Evolutionary conservation across 129 eudicot genomes (phyloP), one percentile per base, ranked within the genome.

Genomic region (Artemisia tridentata): DNA sequence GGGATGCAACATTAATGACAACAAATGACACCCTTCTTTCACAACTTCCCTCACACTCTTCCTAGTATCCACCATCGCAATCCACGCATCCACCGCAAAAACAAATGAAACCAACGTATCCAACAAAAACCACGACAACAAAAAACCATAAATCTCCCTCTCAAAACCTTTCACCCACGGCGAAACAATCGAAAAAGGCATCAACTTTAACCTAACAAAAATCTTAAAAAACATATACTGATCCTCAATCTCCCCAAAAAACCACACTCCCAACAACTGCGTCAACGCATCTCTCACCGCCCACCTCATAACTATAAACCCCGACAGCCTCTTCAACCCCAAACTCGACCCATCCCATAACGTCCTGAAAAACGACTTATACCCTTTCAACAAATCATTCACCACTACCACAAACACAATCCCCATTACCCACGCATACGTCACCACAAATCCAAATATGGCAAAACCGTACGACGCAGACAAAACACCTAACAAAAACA

Each of bases 1-100:
- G 11, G 91, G 95, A 69, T 78, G 77, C 46, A 87, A 72, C 95
- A 89, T 80, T 55, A 86, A 69, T 0, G 84, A 72, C 79, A 93
- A 62, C 81, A 93, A 61, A 66, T 85, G 83, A 71, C 90, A 93
- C 21, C 96, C 96, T 87, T 93, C 98, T 67, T 80, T 93, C 1
- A 93, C 86, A 56, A 92, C 87, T 72, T 92, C 95, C 77, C 88
- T 84, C 23, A 92, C 98, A 68, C 95, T 86, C 71, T 87, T 85
- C 66, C 96, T 82, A 2, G 95, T 75, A 70, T 87, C 95, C 45
- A 78, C 96, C 79, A 92, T 85, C 0, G 90, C 91, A 20, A 92
- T 91, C 98, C 98, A 92, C 18, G 96, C 88, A 79, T 81, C 95
- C 16, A 92, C 96, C 11, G 96, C 86, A 74, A 92, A 89, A 27